phyloP scores from a whole-genome alignment of 2,329 filamentous ascomycete species.

The Periconia macrospinosa region DNA sequence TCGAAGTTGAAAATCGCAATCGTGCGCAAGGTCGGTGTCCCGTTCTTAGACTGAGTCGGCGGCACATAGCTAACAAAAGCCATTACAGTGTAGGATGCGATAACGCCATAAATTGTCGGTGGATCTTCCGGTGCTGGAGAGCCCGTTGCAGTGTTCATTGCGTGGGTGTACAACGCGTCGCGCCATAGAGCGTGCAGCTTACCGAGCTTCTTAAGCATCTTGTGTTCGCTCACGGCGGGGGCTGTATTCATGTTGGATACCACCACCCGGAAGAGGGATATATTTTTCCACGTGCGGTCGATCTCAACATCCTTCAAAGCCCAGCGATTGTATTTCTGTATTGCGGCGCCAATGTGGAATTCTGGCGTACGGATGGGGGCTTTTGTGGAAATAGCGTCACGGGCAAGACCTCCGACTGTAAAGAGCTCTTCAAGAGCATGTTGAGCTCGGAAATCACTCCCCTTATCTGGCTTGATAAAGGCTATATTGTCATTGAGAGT shows the following conservation, averaged over 20 bases:
- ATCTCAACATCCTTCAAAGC: conserved; percentile 54
- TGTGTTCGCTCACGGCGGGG: conserved; percentile 44
- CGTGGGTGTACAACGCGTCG: conserved; percentile 34
- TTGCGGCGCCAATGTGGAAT: conserved; percentile 44
- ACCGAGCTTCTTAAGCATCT: conserved; percentile 49
- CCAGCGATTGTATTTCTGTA: conserved; percentile 57
- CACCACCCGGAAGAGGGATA: conserved; percentile 52
- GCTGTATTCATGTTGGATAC: conserved; percentile 44
- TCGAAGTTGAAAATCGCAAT: conserved; percentile 59
- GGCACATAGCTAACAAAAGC: conserved; percentile 55
- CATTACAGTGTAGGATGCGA: conserved; percentile 57
- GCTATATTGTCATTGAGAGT: conserved; percentile 45
- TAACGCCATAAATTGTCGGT: conserved; percentile 58
- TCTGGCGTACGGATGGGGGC: conserved; percentile 40
- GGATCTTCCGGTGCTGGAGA: conserved; percentile 21
- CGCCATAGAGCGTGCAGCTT: conserved; percentile 48
- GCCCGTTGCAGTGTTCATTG: conserved; percentile 5
- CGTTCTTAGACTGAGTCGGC: conserved; percentile 25
- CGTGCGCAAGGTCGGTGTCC: conserved; percentile 35
- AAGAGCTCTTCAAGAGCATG: conserved; percentile 55
- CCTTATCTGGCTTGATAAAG: conserved; percentile 50
- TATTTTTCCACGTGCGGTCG: conserved; percentile 33
- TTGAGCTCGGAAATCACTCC: conserved; percentile 53
- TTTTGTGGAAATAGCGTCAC: conserved; percentile 51
- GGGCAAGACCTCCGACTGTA: conserved; percentile 53